Conservation (phyloP, 495 filamentous ascomycete genomes). For the Aspergillus indologenus region DNA sequence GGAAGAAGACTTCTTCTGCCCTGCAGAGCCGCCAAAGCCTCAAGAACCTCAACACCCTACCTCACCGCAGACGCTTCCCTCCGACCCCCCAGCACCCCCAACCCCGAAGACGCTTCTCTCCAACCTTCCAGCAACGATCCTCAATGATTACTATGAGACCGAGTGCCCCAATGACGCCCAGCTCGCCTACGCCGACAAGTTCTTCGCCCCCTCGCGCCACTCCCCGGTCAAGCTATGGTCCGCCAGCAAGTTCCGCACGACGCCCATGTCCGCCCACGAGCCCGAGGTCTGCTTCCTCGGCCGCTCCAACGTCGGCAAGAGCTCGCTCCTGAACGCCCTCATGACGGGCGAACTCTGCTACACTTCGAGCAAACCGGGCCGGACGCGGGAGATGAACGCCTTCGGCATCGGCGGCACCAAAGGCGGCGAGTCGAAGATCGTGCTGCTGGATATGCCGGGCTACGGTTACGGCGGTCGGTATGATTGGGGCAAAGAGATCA, state of each 20-base stretch:
- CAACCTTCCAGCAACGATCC: constrained; percentile 35
- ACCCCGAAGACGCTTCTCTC: constrained; percentile 25
- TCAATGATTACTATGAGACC: constrained; percentile 58
- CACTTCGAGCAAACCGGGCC: constrained; percentile 69
- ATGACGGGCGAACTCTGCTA: constrained; percentile 58
- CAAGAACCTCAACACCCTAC: not conserved
- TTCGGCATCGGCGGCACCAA: constrained; percentile 68
- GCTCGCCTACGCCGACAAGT: constrained; percentile 51
- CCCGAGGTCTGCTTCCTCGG: constrained; percentile 73
- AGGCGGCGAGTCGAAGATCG: constrained; percentile 52
- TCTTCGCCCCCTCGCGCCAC: constrained; percentile 57
- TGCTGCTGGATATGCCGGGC: constrained; percentile 88
- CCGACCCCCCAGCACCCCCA: constrained; percentile 18
- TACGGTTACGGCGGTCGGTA: constrained; percentile 75
- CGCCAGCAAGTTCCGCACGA: constrained; percentile 66
- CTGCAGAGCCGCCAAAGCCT: not conserved
- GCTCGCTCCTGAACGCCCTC: constrained; percentile 79
- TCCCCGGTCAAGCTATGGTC: constrained; percentile 67
- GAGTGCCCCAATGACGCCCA: constrained; percentile 51
- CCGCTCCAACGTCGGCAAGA: constrained; percentile 91
- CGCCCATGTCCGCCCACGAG: constrained; percentile 38
- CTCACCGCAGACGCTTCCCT: constrained; percentile 8
- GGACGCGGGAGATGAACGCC: constrained; percentile 79
- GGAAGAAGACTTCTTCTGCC: too few relatives aligned
- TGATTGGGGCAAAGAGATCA: constrained; percentile 83